Percentiles rank a stretch among this genome's conserved stretches.
phyloP scores from a whole-genome alignment of 2,329 filamentous ascomycete genomes.

The Colletotrichum viniferum region DNA sequence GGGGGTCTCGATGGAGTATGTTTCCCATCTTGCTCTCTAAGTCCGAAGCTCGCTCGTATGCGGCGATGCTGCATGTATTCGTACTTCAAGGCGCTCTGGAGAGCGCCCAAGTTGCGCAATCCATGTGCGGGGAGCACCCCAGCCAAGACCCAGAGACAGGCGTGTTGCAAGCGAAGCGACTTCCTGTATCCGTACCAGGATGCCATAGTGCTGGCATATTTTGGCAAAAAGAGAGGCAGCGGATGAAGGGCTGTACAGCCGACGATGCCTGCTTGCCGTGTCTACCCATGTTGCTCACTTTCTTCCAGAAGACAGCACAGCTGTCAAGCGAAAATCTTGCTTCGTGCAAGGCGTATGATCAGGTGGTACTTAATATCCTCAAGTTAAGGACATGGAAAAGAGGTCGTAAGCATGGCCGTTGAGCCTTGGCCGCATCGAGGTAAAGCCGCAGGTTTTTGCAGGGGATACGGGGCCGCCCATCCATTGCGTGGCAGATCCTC shows the following conservation, averaged over 20 bases:
- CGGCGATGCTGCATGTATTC: neutral
- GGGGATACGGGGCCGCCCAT: neutral
- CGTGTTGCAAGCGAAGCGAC: neutral
- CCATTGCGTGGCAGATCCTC: constrained; percentile 9
- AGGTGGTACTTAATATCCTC: constrained; percentile 20
- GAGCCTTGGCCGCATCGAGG: constrained; percentile 15
- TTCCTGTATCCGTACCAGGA: neutral
- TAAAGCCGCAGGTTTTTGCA: constrained; percentile 12
- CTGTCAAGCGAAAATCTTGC: neutral
- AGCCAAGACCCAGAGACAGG: neutral
- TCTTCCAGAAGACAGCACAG: neutral
- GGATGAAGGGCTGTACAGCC: neutral
- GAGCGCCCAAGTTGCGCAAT: neutral
- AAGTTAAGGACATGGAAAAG: constrained; percentile 8
- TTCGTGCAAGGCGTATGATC: neutral
- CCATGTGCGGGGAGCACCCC: neutral
- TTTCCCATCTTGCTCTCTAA: neutral
- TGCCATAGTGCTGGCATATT: neutral
- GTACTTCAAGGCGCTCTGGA: neutral
- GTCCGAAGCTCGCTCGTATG: neutral
- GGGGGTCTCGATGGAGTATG: neutral
- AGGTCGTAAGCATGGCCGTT: neutral
- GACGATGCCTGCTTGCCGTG: neutral
- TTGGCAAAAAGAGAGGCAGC: neutral
- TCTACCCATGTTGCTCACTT: neutral